Conservation (phyloP, 495 filamentous ascomycete genomes). For the Aspergillus baeticus region DNA sequence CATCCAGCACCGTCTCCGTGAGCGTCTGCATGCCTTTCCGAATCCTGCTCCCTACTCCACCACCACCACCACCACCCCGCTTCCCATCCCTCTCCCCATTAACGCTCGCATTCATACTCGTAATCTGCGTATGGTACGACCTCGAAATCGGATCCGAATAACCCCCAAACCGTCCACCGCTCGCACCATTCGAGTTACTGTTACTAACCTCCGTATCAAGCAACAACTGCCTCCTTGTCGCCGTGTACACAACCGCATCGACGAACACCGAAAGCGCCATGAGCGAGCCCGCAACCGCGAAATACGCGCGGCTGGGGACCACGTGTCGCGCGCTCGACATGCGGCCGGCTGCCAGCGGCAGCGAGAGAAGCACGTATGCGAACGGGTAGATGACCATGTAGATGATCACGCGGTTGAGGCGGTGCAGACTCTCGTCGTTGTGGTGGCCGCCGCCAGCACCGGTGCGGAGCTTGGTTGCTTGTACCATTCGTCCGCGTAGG, state of each 20-base stretch:
- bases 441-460: too few relatives aligned
- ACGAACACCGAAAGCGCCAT: constrained; percentile 70
- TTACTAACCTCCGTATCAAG: constrained; percentile 36
- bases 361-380: constrained; percentile 67
- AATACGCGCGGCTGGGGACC: constrained; percentile 54
- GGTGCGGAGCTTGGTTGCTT: constrained; percentile 36
- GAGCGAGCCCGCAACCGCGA: constrained; percentile 65
- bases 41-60: constrained; percentile 23
- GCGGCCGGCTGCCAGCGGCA: constrained; percentile 67
- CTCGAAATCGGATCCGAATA: constrained; percentile 19
- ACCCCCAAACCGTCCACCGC: constrained; percentile 24
- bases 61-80: constrained; percentile 17
- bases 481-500: constrained; percentile 46
- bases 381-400: constrained; percentile 74
- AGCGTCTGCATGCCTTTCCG: constrained; percentile 22
- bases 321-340: constrained; percentile 56
- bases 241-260: constrained; percentile 68
- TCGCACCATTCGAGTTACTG: too few relatives aligned
- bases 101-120: constrained; percentile 15
- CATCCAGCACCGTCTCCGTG: constrained; percentile 24
- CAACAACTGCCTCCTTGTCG: constrained; percentile 41
- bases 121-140: constrained; percentile 33
- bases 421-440: constrained; percentile 35
- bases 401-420: constrained; percentile 50
- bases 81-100: neutral